A percentile compares a stretch with the other conserved stretches of the same genome.
phyloP scores from a whole-genome alignment of 2,329 filamentous ascomycete species.

The Fusarium pseudonygamai region DNA sequence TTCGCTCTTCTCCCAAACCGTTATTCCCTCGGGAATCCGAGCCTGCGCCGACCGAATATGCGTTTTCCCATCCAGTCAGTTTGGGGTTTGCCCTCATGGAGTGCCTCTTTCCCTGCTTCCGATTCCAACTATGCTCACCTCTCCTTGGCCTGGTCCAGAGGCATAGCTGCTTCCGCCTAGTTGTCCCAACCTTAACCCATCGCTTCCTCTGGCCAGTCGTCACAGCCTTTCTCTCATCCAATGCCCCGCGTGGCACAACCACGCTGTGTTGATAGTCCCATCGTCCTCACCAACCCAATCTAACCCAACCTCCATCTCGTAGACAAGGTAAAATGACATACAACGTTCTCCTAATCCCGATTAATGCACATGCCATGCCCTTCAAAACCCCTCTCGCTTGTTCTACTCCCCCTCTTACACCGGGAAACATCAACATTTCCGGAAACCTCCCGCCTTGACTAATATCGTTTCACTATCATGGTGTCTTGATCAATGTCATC shows the following conservation, averaged over 20 bases:
- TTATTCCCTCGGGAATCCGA: conserved; percentile 31
- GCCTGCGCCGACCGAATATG: conserved; percentile 22
- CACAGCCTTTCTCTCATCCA: background rate
- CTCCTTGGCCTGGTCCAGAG: background rate
- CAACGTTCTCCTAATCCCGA: background rate
- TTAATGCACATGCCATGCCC: background rate
- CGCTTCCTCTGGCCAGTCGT: background rate
- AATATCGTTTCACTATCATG: conserved; percentile 11
- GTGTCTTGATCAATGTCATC: conserved; percentile 19
- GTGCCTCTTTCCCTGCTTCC: background rate
- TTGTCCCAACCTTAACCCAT: background rate
- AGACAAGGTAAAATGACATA: conserved; percentile 16
- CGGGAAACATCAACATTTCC: background rate
- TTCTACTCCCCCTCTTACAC: background rate
- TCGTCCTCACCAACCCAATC: background rate
- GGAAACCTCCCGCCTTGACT: background rate
- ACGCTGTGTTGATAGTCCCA: background rate
- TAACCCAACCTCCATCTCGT: background rate
- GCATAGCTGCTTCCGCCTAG: background rate
- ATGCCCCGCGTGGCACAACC: background rate
- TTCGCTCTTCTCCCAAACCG: conserved; percentile 7
- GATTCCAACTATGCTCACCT: background rate
- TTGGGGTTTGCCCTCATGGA: conserved; percentile 3
- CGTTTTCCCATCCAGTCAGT: background rate
- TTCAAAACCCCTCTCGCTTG: background rate